Base-by-base conservation (phyloP, 129 eudicot genomes). In the Pulicaria dysenterica region DNA sequence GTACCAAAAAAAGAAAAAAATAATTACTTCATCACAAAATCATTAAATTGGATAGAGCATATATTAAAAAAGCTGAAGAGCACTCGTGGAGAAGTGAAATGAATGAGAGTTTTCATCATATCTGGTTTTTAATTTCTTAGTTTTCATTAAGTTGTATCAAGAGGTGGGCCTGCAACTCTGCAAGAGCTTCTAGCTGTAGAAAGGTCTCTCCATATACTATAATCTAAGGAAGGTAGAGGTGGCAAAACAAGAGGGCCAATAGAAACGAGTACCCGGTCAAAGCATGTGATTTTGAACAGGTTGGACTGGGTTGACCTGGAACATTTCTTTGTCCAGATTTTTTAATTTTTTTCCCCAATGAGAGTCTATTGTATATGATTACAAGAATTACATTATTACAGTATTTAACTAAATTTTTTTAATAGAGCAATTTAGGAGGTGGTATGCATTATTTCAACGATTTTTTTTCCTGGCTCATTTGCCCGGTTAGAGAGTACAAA, bases 1-100 rank as follows among this genome's bases (percentile, higher is more conserved):
- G 39, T 11, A 11, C 46, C 31, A 24, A 17, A 10, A 65, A 69
- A 63, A 78, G 12, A 54, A 61, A 10, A 65, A 69, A 63, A 78
- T 9, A 54, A 61, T 80, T 45, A 11, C 15, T 51, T 48, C 70
- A 73, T 49, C 56, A 4, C 8, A n/a, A 15, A 57, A 56, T 67
- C n/a, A 8, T 9, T 38, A 61, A 69, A 40, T 7, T 31, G 31
- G 45, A 31, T 19, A n/a, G 46, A 11, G 40, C 13, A 2, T 12
- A 36, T n/a, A 38, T 45, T 15, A 16, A 54, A 7, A 47, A 43
- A 8, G 51, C 51, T 41, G 16, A 62, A 31, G 6, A 51, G 54
- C 49, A 24, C 8, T 58, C 9, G 13, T 14, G 24, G 15, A 6
- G 67, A 56, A 64, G 41, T 9, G 40, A 7, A 56, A 64, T 24